A percentile compares a stretch with the other conserved stretches of the same genome.
These are phyloP conservation scores for Pigoraptor vietnamica DNA, from an alignment of 78 protist genomes.

Conservation along the genomic window DNA sequence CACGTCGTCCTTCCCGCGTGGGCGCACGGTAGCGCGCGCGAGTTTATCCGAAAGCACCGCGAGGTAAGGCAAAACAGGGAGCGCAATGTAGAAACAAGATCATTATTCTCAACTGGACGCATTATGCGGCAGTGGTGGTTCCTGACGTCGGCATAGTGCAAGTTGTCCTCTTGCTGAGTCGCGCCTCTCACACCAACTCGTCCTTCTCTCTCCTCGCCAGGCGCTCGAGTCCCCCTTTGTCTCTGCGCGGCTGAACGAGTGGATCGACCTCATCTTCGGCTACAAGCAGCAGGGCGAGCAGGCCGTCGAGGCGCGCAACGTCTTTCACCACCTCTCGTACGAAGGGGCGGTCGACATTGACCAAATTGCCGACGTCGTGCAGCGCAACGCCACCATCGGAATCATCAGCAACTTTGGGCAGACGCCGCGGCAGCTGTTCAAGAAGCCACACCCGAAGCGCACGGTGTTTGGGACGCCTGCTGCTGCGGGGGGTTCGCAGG, in stretches of 20 bases:
- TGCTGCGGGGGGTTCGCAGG: no score
- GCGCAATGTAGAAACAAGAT: no score
- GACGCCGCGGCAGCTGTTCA: conserved; percentile 88
- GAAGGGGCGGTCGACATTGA: conserved; percentile 65
- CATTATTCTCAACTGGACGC: no score
- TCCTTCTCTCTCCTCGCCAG: no score
- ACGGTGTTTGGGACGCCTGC: not conserved
- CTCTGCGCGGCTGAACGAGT: conserved; percentile 72
- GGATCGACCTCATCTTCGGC: conserved; percentile 99
- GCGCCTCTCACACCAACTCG: no score
- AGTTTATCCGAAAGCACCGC: conserved; percentile 58
- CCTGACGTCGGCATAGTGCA: no score
- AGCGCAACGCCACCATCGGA: conserved; percentile 45
- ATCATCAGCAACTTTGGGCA: conserved; percentile 93
- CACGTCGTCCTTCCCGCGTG: conserved; percentile 82
- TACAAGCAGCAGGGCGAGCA: conserved; percentile 85
- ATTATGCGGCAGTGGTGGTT: no score
- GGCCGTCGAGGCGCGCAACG: conserved; percentile 79
- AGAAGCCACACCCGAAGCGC: conserved; percentile 74
- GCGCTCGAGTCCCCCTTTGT: conserved; percentile 91
- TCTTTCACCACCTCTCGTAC: conserved; percentile 86
- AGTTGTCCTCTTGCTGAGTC: no score
- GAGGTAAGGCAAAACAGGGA: no score
- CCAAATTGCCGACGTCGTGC: not conserved
- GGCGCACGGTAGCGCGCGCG: conserved; percentile 64